Evolutionary conservation across 2,329 filamentous ascomycete genomes (phyloP).

Genomic region (Drechmeria coniospora): DNA sequence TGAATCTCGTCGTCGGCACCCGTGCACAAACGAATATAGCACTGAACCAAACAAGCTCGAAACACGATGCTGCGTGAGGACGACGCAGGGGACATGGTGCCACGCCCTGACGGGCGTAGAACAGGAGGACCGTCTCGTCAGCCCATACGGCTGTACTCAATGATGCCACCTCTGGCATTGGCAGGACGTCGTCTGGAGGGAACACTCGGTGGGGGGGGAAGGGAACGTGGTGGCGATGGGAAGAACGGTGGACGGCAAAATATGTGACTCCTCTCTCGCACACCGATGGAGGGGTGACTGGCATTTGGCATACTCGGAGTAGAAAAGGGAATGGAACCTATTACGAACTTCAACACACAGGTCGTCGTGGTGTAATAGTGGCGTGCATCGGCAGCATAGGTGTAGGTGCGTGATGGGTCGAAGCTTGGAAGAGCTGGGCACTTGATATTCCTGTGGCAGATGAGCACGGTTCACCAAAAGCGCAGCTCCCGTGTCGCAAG

Average conservation of each 20-base stretch:
- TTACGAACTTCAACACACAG: slow-evolving; percentile 8
- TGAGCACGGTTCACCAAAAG: too few species aligned
- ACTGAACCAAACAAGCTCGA: slow-evolving; percentile 12
- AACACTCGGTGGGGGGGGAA: slow-evolving; percentile 3
- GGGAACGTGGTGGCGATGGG: slow-evolving; percentile 3
- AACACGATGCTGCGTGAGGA: slow-evolving; percentile 3
- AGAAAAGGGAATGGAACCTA: slow-evolving; percentile 20
- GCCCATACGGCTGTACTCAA: not conserved
- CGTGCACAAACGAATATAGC: slow-evolving; percentile 18
- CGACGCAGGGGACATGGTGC: slow-evolving; percentile 1
- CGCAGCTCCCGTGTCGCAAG: too few species aligned
- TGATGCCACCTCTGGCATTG: slow-evolving; percentile 4
- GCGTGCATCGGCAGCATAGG: too few species aligned
- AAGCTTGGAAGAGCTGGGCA: too few species aligned
- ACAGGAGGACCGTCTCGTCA: slow-evolving; percentile 2
- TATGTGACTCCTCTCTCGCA: slow-evolving; percentile 13
- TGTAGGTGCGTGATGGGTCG: too few species aligned
- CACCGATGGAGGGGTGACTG: slow-evolving; percentile 14
- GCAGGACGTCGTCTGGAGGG: slow-evolving; percentile 1
- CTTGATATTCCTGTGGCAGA: too few species aligned
- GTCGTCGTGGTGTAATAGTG: not conserved
- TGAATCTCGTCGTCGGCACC: slow-evolving; percentile 17
- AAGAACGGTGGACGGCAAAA: slow-evolving; percentile 7
- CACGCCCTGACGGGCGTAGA: not conserved
- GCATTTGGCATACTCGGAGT: slow-evolving; percentile 21